phyloP scores from a whole-genome alignment of 257 asterid species.

The Nicotiana tomentosiformis region DNA sequence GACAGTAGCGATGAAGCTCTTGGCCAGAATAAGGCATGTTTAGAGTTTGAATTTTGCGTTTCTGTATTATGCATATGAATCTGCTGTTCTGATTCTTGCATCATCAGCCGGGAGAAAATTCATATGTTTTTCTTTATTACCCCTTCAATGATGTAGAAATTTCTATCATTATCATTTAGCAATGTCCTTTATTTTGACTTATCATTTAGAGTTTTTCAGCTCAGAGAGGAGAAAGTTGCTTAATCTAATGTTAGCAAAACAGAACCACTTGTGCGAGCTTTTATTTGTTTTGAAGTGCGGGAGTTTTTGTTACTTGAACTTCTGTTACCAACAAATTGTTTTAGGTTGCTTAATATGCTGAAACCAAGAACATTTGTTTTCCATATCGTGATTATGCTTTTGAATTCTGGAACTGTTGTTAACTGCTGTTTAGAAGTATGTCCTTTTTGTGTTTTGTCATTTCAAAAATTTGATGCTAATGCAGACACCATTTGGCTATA shows the following conservation, averaged over 20 bases:
- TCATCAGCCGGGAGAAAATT: not conserved
- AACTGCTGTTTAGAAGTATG: not conserved
- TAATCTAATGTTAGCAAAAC: not conserved
- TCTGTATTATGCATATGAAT: not conserved
- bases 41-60: not conserved
- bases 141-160: not conserved
- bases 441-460: not conserved
- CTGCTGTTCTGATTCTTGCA: not conserved
- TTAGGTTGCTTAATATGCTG: not conserved
- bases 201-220: not conserved
- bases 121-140: not conserved
- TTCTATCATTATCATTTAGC: not conserved
- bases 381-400: not conserved
- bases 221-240: not conserved
- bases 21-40: constrained; percentile 42
- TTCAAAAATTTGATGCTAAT: constrained; percentile 2
- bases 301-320: not conserved
- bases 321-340: not conserved
- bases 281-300: not conserved
- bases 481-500: constrained; percentile 87
- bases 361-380: not conserved
- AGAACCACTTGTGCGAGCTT: not conserved
- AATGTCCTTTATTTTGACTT: not conserved
- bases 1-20: constrained; percentile 45
- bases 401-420: not conserved